phyloP scores from a whole-genome alignment of 2,329 filamentous ascomycete species.

The Pseudogymnoascus sp. region DNA sequence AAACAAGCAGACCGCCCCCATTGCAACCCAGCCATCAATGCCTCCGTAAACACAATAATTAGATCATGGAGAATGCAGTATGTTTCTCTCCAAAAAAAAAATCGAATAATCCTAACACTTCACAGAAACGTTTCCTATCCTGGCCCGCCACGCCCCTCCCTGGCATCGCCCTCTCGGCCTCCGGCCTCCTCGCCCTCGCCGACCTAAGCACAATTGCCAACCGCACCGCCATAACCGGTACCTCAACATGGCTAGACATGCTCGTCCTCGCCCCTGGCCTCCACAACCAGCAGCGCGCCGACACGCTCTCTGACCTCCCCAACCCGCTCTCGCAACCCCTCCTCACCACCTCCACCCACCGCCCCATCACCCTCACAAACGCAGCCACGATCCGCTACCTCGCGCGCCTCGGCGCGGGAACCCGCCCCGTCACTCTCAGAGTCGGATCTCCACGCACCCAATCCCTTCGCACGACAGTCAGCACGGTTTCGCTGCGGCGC shows the following conservation, averaged over 20 bases:
- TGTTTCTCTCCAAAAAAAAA: background rate
- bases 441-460: constrained; percentile 34
- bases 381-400: constrained; percentile 47
- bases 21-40: background rate
- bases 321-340: constrained; percentile 28
- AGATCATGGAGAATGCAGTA: background rate
- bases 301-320: constrained; percentile 38
- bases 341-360: background rate
- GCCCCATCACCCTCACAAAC: constrained; percentile 35
- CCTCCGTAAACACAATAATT: background rate
- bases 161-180: constrained; percentile 39
- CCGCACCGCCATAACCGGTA: constrained; percentile 49
- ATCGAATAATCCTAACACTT: background rate
- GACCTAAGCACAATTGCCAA: constrained; percentile 50
- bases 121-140: background rate
- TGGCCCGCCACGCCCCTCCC: constrained; percentile 43
- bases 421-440: constrained; percentile 43
- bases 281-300: constrained; percentile 53
- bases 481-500: background rate
- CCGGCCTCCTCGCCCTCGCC: constrained; percentile 51
- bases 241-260: constrained; percentile 48
- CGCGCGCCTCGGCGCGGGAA: constrained; percentile 48
- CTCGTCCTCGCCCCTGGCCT: constrained; percentile 53
- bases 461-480: background rate
- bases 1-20: background rate